Evolutionary conservation across 495 filamentous ascomycete species (phyloP), one percentile per base, ranked within the genome.

Genomic region (Evansstolkia leycettana): DNA sequence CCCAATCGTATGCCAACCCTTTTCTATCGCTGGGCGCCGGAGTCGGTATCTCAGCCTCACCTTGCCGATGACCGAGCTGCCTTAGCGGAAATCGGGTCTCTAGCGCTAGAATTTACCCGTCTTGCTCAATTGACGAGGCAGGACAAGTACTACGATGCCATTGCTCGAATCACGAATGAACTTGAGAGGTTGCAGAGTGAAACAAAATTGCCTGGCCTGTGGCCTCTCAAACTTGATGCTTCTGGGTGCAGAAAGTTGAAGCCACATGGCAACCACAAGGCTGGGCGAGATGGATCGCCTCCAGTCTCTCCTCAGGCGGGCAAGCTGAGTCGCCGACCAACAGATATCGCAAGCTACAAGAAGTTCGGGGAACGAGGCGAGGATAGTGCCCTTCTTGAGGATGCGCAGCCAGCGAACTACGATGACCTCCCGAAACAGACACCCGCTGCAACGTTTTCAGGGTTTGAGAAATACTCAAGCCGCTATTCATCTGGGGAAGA

Each of bases 31-130:
- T 94, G 86, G 86, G 73, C 75, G 23, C 84, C 87, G 66, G 73
- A 52, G 9, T 75, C 69, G 45, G 75, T 73, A 33, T 69, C 67
- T 23, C 67, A 76, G 34, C 74, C 75, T 8, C 80, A 82, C 46
- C 70, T 73, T 24, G 85, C 84, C 0, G 69, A 66, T 42, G 62
- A 52, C 11, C 61, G 65, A 35, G 73, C 75, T 15, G 72, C 80
- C 23, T 63, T 92, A 15, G 88, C 90, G 0, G 90, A 98, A 54
- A 54, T 98, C 29, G 92, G 90, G 7, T 86, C 85, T 14, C 67
- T 98, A 28, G 80, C 80, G n/a, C 66, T 98, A 57, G 90, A 98
- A 57, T 95, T 96, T 51, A 98, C 90, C 5, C 76, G 90, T 16
- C 67, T 98, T 28, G 82, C 90, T 3, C 90, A 96, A 53, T 65